Evolutionary conservation across 2,329 filamentous ascomycete species (phyloP).

Genomic region (Cercospora beticola): DNA sequence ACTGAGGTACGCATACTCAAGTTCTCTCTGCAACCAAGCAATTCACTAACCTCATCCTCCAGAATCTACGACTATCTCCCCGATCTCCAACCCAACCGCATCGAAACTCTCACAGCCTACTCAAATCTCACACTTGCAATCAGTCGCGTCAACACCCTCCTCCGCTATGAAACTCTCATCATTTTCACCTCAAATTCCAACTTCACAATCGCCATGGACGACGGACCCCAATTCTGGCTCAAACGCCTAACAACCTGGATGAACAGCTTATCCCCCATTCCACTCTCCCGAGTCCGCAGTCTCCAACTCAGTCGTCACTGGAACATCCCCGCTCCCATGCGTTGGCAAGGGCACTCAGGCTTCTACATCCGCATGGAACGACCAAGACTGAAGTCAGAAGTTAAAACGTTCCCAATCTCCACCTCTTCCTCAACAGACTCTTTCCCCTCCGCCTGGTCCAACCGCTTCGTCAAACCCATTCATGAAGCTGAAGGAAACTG

Average conservation of each 20-base stretch:
- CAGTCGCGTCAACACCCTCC: slow-evolving; percentile 20
- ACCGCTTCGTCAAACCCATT: slow-evolving; percentile 16
- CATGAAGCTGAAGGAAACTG: slow-evolving; percentile 7
- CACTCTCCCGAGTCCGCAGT: slow-evolving; percentile 21
- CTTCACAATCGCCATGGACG: slow-evolving; percentile 30
- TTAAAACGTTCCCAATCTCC: background rate
- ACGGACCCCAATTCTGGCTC: slow-evolving; percentile 11
- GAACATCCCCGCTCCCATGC: slow-evolving; percentile 23
- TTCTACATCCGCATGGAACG: slow-evolving; percentile 31
- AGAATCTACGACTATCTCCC: slow-evolving; percentile 27
- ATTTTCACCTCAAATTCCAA: slow-evolving; percentile 24
- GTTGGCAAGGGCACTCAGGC: slow-evolving; percentile 32
- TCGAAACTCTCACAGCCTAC: slow-evolving; percentile 21
- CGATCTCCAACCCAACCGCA: slow-evolving; percentile 16
- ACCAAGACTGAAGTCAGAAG: background rate
- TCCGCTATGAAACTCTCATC: slow-evolving; percentile 29
- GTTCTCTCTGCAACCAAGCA: background rate
- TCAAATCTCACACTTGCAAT: slow-evolving; percentile 28
- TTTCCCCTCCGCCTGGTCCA: slow-evolving; percentile 15
- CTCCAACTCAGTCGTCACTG: slow-evolving; percentile 31
- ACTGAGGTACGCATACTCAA: slow-evolving; percentile 8
- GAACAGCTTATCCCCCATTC: slow-evolving; percentile 11
- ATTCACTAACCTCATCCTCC: background rate
- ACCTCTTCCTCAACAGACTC: slow-evolving; percentile 7
- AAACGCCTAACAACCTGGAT: slow-evolving; percentile 24